Evolutionary conservation across 768 basidiomycete species (phyloP).

Genomic region (Leccinum arenicola): DNA sequence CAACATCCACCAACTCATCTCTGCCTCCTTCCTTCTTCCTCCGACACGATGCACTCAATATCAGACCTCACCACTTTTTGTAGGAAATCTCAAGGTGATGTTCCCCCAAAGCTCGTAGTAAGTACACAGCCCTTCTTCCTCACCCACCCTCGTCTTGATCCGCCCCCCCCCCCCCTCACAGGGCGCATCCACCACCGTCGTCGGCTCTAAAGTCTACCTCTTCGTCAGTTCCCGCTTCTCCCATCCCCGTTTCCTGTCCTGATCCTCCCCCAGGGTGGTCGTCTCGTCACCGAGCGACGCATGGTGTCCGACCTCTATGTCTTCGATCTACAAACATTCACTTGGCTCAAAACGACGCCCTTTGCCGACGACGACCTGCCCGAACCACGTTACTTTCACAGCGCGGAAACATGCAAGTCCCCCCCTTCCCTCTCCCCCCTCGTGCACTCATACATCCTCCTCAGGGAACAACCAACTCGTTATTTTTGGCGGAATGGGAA

Average conservation of each 20-base stretch:
- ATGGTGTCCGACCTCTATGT: slow-evolving; percentile 91
- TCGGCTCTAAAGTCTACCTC: slow-evolving; percentile 85
- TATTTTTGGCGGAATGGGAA: slow-evolving; percentile 94
- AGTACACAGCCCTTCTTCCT: slow-evolving; percentile 21
- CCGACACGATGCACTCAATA: slow-evolving; percentile 63
- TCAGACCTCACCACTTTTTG: slow-evolving; percentile 88
- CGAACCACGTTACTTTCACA: slow-evolving; percentile 91
- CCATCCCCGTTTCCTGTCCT: background rate
- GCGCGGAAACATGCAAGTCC: slow-evolving; percentile 73
- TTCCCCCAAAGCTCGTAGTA: slow-evolving; percentile 86
- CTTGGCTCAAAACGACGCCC: slow-evolving; percentile 71
- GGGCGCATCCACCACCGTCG: slow-evolving; percentile 90
- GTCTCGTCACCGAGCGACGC: slow-evolving; percentile 78
- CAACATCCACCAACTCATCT: slow-evolving; percentile 7
- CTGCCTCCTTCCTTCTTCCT: slow-evolving; percentile 7
- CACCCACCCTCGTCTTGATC: background rate
- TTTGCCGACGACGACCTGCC: slow-evolving; percentile 70
- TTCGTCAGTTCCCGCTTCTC: slow-evolving; percentile 53
- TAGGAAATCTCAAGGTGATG: slow-evolving; percentile 79
- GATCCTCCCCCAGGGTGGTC: slow-evolving; percentile 63
- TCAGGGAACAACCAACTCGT: slow-evolving; percentile 85
- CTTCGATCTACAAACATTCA: slow-evolving; percentile 79
- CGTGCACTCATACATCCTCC: slow-evolving; percentile 15
- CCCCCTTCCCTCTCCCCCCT: background rate
- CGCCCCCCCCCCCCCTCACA: slow-evolving; percentile 25